These are phyloP conservation scores for Zygnema cylindricum DNA, from an alignment of 139 green algal species.

Conservation along the genomic window DNA sequence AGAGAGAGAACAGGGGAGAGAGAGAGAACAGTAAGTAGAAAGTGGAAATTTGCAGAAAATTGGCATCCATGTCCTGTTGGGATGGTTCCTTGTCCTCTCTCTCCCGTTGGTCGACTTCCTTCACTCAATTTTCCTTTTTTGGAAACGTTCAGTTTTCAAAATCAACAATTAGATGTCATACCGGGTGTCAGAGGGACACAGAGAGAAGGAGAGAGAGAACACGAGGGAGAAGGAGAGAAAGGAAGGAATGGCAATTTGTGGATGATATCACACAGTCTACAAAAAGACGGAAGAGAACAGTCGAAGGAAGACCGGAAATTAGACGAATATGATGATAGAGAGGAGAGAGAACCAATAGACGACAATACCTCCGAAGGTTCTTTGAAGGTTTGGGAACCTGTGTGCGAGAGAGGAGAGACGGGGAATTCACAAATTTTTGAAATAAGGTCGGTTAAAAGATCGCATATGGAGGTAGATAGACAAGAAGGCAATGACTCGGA, in stretches of 20 bases:
- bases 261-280: no score
- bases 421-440: no score
- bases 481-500: no score
- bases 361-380: no score
- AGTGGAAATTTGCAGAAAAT: neutral
- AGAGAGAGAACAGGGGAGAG: neutral
- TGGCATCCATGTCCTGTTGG: conserved; percentile 9
- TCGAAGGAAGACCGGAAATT: no score
- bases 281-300: no score
- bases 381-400: no score
- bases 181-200: neutral
- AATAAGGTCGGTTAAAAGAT: no score
- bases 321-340: no score
- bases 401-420: no score
- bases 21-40: neutral
- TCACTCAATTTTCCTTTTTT: neutral
- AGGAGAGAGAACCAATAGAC: no score
- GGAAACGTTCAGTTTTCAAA: neutral
- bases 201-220: neutral
- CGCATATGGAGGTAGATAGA: no score
- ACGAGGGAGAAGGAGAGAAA: neutral
- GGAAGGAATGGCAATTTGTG: neutral
- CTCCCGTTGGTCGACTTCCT: neutral
- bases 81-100: neutral
- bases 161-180: neutral